These are phyloP conservation scores for Hypoxylon lienhwacheense DNA, from an alignment of 495 filamentous ascomycete species.

Conservation along the genomic window DNA sequence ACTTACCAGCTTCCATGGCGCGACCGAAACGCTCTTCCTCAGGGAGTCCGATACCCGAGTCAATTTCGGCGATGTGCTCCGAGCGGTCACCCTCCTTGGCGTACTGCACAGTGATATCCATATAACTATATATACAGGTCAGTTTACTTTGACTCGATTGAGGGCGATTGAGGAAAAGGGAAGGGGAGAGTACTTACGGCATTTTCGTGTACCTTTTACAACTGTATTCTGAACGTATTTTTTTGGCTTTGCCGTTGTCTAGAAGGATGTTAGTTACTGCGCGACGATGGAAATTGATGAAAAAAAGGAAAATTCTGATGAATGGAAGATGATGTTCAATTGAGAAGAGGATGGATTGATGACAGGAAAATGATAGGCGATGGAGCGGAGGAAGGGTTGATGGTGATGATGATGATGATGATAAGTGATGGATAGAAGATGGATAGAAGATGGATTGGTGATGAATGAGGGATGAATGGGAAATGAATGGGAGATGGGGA, in stretches of 20 bases:
- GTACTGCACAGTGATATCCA: no score
- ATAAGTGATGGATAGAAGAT: neutral
- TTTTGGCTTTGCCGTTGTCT: no score
- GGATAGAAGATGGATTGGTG: neutral
- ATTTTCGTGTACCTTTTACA: no score
- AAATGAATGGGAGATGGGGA: neutral
- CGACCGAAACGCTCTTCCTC: neutral
- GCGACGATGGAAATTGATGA: neutral
- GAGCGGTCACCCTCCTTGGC: no score
- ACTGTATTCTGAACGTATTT: no score
- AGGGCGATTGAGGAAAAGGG: no score
- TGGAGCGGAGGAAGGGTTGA: no score
- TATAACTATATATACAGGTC: no score
- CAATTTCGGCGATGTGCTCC: no score
- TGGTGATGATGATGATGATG: neutral
- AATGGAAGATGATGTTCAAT: neutral
- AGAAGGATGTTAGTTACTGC: constrained; percentile 1
- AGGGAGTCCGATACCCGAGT: neutral
- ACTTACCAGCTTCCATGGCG: constrained; percentile 8
- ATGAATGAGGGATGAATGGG: neutral
- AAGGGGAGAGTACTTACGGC: constrained; percentile 19
- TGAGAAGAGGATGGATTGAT: neutral
- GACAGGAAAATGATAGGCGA: neutral
- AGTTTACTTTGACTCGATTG: no score
- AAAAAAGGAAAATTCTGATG: no score